These are phyloP conservation scores for Glycine latifolia DNA, from an alignment of 306 rosid genomes.

Conservation along the genomic window DNA sequence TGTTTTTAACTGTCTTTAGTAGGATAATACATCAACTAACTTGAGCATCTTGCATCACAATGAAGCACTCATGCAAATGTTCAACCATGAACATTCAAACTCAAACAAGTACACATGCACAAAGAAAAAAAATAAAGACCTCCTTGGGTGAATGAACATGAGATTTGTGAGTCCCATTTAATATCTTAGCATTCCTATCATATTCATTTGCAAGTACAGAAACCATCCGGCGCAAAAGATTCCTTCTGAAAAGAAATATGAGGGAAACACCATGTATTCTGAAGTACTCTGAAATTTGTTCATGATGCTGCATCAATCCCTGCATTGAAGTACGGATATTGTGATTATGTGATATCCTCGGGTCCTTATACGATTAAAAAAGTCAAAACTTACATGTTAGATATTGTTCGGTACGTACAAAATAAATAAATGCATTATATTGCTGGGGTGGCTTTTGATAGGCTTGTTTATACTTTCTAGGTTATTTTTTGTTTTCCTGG, in stretches of 20 bases:
- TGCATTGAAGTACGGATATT: slow-evolving; percentile 49
- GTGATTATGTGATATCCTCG: not conserved
- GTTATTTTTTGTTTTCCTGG: too few relatives aligned
- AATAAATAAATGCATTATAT: slow-evolving; percentile 18
- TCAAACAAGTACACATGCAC: not conserved
- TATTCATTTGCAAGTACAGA: slow-evolving; percentile 88
- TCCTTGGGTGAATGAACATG: slow-evolving; percentile 91
- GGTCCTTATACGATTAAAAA: slow-evolving; percentile 15
- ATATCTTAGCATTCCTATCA: slow-evolving; percentile 71
- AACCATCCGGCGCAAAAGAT: slow-evolving; percentile 92
- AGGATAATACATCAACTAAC: slow-evolving; percentile 10
- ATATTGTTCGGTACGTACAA: slow-evolving; percentile 1
- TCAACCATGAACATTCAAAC: slow-evolving; percentile 6
- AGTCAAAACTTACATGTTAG: not conserved
- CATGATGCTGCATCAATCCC: slow-evolving; percentile 95
- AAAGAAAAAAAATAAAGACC: slow-evolving; percentile 56
- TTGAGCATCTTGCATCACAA: not conserved
- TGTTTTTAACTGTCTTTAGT: slow-evolving; percentile 15
- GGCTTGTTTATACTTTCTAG: not conserved
- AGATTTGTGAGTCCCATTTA: slow-evolving; percentile 99
- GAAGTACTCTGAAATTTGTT: slow-evolving; percentile 79
- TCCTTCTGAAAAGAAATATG: slow-evolving; percentile 94
- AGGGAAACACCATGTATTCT: slow-evolving; percentile 75
- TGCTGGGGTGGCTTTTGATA: not conserved
- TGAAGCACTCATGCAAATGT: slow-evolving; percentile 10